These are phyloP conservation scores for Chlorella sp. DNA, from an alignment of 139 green algal species.

Conservation along the genomic window DNA sequence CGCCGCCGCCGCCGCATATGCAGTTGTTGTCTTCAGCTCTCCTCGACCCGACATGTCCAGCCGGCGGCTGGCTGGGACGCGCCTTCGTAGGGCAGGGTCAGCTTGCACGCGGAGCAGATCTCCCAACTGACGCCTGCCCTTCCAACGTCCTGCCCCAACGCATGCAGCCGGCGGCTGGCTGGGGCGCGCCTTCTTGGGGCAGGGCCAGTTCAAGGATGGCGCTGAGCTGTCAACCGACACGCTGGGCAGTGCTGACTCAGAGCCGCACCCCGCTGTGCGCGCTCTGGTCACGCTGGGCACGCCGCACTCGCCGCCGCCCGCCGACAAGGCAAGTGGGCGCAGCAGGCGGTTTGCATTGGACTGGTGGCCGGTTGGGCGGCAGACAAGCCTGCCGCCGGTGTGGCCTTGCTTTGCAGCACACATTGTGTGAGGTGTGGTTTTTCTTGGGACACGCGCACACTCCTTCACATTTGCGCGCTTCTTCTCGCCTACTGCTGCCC, in stretches of 20 bases:
- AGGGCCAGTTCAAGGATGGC: constrained; percentile 30
- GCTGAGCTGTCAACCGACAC: not conserved
- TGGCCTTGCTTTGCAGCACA: too few species aligned
- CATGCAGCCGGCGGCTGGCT: constrained; percentile 72
- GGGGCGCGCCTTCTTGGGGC: constrained; percentile 61
- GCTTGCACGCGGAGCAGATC: too few species aligned
- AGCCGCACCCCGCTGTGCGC: constrained; percentile 42
- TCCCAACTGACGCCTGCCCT: not conserved
- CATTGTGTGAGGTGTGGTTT: too few species aligned
- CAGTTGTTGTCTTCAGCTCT: too few species aligned
- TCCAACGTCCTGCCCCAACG: not conserved
- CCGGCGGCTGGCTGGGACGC: constrained; percentile 75
- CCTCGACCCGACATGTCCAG: constrained; percentile 4
- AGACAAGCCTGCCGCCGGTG: too few species aligned
- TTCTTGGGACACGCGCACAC: too few species aligned
- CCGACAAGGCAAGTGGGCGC: constrained; percentile 40
- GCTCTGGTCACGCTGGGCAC: constrained; percentile 70
- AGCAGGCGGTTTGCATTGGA: too few species aligned
- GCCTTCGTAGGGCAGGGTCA: constrained; percentile 57
- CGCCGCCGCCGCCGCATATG: too few species aligned
- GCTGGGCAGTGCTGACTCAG: constrained; percentile 23
- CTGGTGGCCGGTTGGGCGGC: too few species aligned
- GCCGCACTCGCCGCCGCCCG: constrained; percentile 57
- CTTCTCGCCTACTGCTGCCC: too few species aligned
- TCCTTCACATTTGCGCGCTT: too few species aligned